Base-by-base conservation (phyloP, 108 stramenopile species). In the Nitzschia putrida region DNA sequence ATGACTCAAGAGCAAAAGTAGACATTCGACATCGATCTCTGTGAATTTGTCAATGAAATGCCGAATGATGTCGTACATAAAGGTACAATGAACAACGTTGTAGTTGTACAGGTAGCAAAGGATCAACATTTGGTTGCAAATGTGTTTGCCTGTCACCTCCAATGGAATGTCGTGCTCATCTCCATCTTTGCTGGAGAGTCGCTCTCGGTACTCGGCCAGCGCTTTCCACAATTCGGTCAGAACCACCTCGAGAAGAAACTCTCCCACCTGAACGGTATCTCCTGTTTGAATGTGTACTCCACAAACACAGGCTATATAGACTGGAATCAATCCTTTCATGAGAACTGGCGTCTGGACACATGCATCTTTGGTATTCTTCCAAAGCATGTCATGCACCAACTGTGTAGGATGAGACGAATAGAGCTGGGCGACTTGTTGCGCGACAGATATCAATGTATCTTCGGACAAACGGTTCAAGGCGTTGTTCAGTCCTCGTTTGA, bases 51-150 rank as follows among this genome's bases (percentile, higher is more conserved):
- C 77, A 43, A 97, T 88, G 0, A 97, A 87, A 49, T 90, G 74
- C 24, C 95, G 83, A 60, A 98, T 80, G 7, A 96, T 65, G 58
- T 94, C 96, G 55, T 95, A 96, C 49, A 98, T 86, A 11, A 98
- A 83, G 2, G 90, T 74, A 66, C 91, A 94, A 63, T 96, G 93
- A 50, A 94, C 84, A 49, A 96, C 76, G 49, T 76, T 78, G 67
- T 89, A 96, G 59, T 94, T 95, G 88, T 95, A 97, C 9, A 98
- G 77, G 69, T 97, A 98, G 58, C 91, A 95, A 14, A 98, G 71
- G 40, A 96, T 66, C 60, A 98, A 79, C 23, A 93, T 78, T 25
- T 90, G 64, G 69, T 98, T 98, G 24, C 83, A 76, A 6, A 87
- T 78, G 38, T 82, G 74, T 64, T 92, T 95, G 77, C 79, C 82